Conservation (phyloP, 495 filamentous ascomycete species). For the Elasticomyces elasticus region DNA sequence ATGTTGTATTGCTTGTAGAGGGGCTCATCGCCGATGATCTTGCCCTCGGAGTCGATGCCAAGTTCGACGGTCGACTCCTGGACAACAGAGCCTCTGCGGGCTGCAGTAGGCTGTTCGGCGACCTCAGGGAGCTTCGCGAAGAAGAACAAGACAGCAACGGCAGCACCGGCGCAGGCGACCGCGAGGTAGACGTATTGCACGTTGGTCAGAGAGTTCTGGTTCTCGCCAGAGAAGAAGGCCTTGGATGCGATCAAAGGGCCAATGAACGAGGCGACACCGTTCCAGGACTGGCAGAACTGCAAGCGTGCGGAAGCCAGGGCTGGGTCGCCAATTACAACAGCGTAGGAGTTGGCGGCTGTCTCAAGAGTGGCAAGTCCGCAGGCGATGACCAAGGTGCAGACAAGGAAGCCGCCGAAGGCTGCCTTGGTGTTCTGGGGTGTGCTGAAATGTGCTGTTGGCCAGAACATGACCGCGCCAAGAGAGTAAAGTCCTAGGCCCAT, state of each 20-base stretch:
- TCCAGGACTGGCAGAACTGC: conserved; percentile 25
- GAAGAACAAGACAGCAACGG: conserved; percentile 23
- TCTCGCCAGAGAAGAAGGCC: conserved; percentile 34
- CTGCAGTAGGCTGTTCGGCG: conserved; percentile 7
- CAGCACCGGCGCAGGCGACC: conserved; percentile 18
- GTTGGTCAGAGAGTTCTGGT: conserved; percentile 21
- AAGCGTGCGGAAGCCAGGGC: conserved; percentile 19
- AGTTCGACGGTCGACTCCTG: conserved; percentile 12
- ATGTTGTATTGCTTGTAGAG: conserved; percentile 34
- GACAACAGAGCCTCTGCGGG: conserved; percentile 6
- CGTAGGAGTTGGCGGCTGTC: conserved; percentile 36
- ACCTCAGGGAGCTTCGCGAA: conserved; percentile 24
- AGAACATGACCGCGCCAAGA: conserved; percentile 23
- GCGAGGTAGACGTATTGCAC: conserved; percentile 27
- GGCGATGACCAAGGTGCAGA: conserved; percentile 23
- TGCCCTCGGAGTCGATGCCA: conserved; percentile 13
- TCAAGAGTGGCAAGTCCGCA: conserved; percentile 25
- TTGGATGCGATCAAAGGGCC: conserved; percentile 24
- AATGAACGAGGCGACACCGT: conserved; percentile 20
- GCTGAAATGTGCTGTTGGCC: conserved; percentile 21
- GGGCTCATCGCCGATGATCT: conserved; percentile 18
- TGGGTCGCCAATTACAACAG: conserved; percentile 24
- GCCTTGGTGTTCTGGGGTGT: conserved; percentile 10
- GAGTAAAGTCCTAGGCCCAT: conserved; percentile 29
- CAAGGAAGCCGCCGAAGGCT: conserved; percentile 22